Conservation (phyloP, 176 grass and related monocot genomes). For the Oryza coarctata region DNA sequence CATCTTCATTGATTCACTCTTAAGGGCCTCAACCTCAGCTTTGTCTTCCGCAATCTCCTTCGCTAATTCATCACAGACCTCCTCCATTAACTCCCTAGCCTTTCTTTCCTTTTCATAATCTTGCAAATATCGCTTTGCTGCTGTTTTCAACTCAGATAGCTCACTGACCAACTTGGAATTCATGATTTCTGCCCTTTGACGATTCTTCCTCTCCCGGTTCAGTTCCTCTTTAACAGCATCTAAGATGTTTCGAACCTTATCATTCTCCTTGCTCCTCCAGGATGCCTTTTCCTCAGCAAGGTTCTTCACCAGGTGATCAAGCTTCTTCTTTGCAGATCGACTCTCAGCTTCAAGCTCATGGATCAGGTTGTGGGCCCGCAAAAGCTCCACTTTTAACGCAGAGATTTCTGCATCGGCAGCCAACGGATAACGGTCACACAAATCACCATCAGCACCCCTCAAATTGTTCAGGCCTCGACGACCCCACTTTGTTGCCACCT, state of each 20-base stretch:
- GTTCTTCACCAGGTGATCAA: slow-evolving; percentile 55
- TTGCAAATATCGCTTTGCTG: slow-evolving; percentile 47
- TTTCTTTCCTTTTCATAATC: slow-evolving; percentile 81
- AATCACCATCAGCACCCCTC: slow-evolving; percentile 22
- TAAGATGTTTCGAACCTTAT: slow-evolving; percentile 49
- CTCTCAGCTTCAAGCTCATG: slow-evolving; percentile 57
- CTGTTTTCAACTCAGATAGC: slow-evolving; percentile 54
- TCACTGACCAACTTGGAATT: slow-evolving; percentile 62
- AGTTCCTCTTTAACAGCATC: slow-evolving; percentile 65
- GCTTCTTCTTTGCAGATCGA: slow-evolving; percentile 52
- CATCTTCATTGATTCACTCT: slow-evolving; percentile 65
- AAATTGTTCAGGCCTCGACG: slow-evolving; percentile 28
- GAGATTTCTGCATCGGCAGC: slow-evolving; percentile 45
- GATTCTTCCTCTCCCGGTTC: slow-evolving; percentile 54
- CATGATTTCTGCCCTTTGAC: slow-evolving; percentile 57
- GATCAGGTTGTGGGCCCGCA: slow-evolving; percentile 42
- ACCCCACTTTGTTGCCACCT: slow-evolving; percentile 86
- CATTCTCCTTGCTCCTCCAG: slow-evolving; percentile 70
- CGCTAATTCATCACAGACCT: slow-evolving; percentile 72
- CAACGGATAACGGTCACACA: slow-evolving; percentile 19
- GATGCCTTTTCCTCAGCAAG: slow-evolving; percentile 62
- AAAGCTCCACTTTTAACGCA: slow-evolving; percentile 50
- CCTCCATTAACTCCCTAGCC: slow-evolving; percentile 67
- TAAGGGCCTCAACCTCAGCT: slow-evolving; percentile 72
- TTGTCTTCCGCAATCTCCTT: slow-evolving; percentile 77